phyloP scores from a whole-genome alignment of 2,329 filamentous ascomycete species.

The Purpureocillium takamizusanense region DNA sequence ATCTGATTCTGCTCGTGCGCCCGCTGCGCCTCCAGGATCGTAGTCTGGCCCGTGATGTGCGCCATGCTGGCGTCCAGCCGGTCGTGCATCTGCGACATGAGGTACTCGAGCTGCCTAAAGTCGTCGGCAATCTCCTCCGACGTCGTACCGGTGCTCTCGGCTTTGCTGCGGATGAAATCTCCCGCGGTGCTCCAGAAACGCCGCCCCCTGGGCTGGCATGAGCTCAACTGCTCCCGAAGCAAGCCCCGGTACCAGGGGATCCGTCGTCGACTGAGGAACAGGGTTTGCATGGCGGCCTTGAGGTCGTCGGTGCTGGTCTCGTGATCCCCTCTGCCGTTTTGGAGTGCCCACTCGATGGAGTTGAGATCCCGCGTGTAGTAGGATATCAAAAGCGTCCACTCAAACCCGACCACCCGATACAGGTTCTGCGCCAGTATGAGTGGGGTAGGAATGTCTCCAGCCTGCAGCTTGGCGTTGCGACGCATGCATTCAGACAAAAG shows the following conservation, averaged over 20 bases:
- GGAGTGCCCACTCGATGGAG: conserved; percentile 7
- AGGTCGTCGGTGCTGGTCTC: conserved; percentile 1
- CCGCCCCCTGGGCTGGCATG: conserved; percentile 1
- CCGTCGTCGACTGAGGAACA: conserved; percentile 6
- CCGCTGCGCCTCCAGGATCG: conserved; percentile 6
- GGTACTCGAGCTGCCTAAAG: conserved; percentile 2
- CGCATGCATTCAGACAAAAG: no score
- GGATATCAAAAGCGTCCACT: conserved; percentile 5
- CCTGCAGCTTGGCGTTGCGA: no score
- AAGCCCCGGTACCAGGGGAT: conserved; percentile 3
- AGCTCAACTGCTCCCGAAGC: conserved; percentile 1
- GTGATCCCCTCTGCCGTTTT: conserved; percentile 3
- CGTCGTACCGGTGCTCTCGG: background rate
- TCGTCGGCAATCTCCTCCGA: conserved; percentile 1
- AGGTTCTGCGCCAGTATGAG: no score
- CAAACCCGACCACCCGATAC: background rate
- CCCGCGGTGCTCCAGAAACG: conserved; percentile 3
- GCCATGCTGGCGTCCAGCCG: conserved; percentile 6
- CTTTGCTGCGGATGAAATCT: conserved; percentile 1
- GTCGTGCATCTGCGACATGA: conserved; percentile 4
- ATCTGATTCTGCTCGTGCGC: conserved; percentile 3
- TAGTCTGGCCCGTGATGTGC: conserved; percentile 6
- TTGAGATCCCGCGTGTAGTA: conserved; percentile 7
- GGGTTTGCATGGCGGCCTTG: conserved; percentile 5
- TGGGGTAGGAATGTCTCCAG: no score